Evolutionary conservation across 2,329 filamentous ascomycete species (phyloP).

Genomic region (Aspergillus clavatus): DNA sequence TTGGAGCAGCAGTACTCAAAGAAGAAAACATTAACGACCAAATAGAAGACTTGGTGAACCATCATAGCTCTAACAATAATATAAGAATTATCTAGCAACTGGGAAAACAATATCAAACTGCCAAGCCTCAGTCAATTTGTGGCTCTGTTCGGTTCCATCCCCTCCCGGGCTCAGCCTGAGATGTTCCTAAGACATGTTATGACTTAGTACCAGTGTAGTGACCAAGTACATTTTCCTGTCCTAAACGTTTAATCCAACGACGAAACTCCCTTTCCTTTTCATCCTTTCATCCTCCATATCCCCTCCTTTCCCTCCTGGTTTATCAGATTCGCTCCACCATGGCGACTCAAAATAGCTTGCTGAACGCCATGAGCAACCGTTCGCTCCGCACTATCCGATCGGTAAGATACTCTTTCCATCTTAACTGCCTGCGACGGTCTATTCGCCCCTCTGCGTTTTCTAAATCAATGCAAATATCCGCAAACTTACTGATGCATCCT

Average conservation of each 20-base stretch:
- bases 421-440: background rate
- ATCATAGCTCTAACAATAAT: too few species aligned
- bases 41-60: too few species aligned
- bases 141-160: background rate
- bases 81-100: too few species aligned
- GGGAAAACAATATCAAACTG: too few species aligned
- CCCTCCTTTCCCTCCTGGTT: background rate
- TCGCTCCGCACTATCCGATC: slow-evolving; percentile 84
- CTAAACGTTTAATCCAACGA: background rate
- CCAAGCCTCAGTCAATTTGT: background rate
- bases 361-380: slow-evolving; percentile 66
- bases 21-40: too few species aligned
- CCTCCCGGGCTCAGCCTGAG: background rate
- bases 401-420: slow-evolving; percentile 43
- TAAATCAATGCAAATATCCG: too few species aligned
- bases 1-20: too few species aligned
- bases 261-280: background rate
- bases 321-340: slow-evolving; percentile 16
- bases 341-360: slow-evolving; percentile 32
- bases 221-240: background rate
- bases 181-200: background rate
- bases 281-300: slow-evolving; percentile 2
- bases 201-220: too few species aligned
- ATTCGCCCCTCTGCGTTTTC: too few species aligned
- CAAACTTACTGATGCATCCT: slow-evolving; percentile 11